A percentile compares a stretch with the other conserved stretches of the same genome.
Evolutionary conservation across 2,329 filamentous ascomycete genomes (phyloP).

Genomic region (Curvularia eragrostidis): DNA sequence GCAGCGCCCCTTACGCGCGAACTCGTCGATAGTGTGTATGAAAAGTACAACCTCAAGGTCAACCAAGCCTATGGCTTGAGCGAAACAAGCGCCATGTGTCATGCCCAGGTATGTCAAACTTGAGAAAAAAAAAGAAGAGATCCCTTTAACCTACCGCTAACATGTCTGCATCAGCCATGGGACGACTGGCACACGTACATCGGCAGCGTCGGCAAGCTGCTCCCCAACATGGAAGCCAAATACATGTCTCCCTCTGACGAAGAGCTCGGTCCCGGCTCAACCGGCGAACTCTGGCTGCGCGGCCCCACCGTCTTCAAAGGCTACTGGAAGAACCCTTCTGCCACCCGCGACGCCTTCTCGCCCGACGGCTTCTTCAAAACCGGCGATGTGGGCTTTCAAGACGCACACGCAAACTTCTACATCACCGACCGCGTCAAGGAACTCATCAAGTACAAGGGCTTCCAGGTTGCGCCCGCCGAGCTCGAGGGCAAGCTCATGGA

Average conservation of each 20-base stretch:
- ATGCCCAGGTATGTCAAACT: slow-evolving; percentile 25
- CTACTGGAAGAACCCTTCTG: slow-evolving; percentile 75
- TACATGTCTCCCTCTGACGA: slow-evolving; percentile 68
- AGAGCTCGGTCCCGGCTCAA: slow-evolving; percentile 67
- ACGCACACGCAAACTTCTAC: slow-evolving; percentile 37
- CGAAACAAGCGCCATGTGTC: slow-evolving; percentile 36
- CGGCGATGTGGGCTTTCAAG: slow-evolving; percentile 39
- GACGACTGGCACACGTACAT: slow-evolving; percentile 49
- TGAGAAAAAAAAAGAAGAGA: too few relatives aligned
- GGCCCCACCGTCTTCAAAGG: slow-evolving; percentile 82
- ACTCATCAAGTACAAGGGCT: slow-evolving; percentile 44
- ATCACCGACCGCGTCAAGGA: slow-evolving; percentile 43
- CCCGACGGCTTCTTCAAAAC: slow-evolving; percentile 66
- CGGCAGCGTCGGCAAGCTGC: slow-evolving; percentile 77
- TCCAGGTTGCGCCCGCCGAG: slow-evolving; percentile 41
- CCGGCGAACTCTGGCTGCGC: slow-evolving; percentile 67
- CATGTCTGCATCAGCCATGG: slow-evolving; percentile 24
- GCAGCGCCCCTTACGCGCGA: slow-evolving; percentile 83
- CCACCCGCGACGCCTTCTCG: slow-evolving; percentile 72
- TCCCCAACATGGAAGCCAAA: slow-evolving; percentile 80
- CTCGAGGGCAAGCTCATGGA: slow-evolving; percentile 39
- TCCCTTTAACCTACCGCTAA: neutral
- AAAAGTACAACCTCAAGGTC: slow-evolving; percentile 63
- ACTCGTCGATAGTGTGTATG: slow-evolving; percentile 75
- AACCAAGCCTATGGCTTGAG: slow-evolving; percentile 37